Conservation (phyloP, 371 early-diverging fungal species). For the Haplosporangium sp. region DNA sequence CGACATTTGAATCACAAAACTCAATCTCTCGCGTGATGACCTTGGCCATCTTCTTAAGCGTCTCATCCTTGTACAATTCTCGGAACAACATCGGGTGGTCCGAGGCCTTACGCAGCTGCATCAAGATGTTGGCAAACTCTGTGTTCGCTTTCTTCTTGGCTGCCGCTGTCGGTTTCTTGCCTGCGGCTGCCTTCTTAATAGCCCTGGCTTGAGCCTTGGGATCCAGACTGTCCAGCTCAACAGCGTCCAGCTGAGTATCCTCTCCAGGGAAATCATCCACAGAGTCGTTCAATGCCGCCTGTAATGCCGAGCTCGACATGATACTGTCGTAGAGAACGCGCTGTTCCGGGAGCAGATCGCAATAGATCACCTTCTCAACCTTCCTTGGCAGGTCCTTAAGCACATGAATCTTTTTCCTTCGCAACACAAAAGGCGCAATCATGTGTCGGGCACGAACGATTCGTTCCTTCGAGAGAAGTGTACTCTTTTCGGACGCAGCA, state of each 20-base stretch:
- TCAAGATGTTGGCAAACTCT: constrained; percentile 72
- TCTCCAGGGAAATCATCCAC: not conserved
- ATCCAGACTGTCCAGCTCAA: constrained; percentile 43
- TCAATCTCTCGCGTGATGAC: constrained; percentile 70
- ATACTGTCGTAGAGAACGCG: constrained; percentile 57
- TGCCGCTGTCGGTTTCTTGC: constrained; percentile 25
- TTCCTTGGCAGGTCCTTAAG: constrained; percentile 78
- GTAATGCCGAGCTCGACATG: constrained; percentile 49
- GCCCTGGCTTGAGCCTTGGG: constrained; percentile 23
- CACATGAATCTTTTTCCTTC: constrained; percentile 78
- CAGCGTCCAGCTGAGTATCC: not conserved
- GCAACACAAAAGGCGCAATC: constrained; percentile 85
- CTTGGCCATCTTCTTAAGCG: constrained; percentile 74
- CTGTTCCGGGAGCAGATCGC: constrained; percentile 60
- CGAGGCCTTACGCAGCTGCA: constrained; percentile 88
- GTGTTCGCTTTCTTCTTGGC: constrained; percentile 15
- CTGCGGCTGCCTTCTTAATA: constrained; percentile 2
- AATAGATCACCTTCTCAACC: constrained; percentile 59
- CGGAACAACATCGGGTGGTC: constrained; percentile 88
- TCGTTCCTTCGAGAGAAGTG: constrained; percentile 65
- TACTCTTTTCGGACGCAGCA: constrained; percentile 49
- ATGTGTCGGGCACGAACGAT: constrained; percentile 77
- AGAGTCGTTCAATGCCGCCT: constrained; percentile 15
- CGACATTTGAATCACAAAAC: constrained; percentile 76
- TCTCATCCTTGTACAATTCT: constrained; percentile 65